phyloP scores from a whole-genome alignment of 2,329 filamentous ascomycete genomes.

The Nemania diffusa region DNA sequence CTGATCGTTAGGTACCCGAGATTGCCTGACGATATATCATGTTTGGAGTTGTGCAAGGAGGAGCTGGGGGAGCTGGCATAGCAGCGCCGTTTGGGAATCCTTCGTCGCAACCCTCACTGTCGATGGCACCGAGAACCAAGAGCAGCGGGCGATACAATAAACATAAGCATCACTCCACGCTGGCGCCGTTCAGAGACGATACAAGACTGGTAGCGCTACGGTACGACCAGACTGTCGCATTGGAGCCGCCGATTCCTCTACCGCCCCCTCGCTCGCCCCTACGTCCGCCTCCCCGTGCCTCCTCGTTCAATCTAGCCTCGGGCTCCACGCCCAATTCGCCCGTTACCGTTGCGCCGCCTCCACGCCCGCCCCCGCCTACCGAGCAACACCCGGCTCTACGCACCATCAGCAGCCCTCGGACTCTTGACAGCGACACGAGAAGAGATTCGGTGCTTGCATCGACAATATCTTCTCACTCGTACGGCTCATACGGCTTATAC shows the following conservation, averaged over 20 bases:
- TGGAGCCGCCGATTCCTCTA: conserved; percentile 67
- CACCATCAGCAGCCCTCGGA: conserved; percentile 46
- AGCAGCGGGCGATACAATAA: conserved; percentile 55
- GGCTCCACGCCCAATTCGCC: conserved; percentile 4
- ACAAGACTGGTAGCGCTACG: conserved; percentile 63
- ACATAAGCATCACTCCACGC: conserved; percentile 48
- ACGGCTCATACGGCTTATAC: conserved; percentile 25
- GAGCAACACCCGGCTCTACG: conserved; percentile 67
- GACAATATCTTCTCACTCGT: conserved; percentile 53
- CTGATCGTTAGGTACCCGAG: conserved; percentile 1
- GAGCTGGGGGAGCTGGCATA: conserved; percentile 22
- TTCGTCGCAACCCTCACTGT: conserved; percentile 48
- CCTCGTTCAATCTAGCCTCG: conserved; percentile 45
- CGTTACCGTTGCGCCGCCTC: conserved; percentile 45
- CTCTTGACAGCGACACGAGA: conserved; percentile 57
- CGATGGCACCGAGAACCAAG: conserved; percentile 28
- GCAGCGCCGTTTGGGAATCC: conserved; percentile 30
- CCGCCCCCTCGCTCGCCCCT: conserved; percentile 56
- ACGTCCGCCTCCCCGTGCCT: conserved; percentile 45
- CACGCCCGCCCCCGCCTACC: conserved; percentile 55
- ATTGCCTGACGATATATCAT: conserved; percentile 29
- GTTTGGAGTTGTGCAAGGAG: conserved; percentile 34
- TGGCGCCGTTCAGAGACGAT: conserved; percentile 59
- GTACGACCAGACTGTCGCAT: conserved; percentile 70
- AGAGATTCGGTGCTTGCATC: conserved; percentile 66